Percentiles rank a stretch among this genome's conserved stretches.
phyloP scores from a whole-genome alignment of 768 basidiomycete species.

The Amanita polypyramis region DNA sequence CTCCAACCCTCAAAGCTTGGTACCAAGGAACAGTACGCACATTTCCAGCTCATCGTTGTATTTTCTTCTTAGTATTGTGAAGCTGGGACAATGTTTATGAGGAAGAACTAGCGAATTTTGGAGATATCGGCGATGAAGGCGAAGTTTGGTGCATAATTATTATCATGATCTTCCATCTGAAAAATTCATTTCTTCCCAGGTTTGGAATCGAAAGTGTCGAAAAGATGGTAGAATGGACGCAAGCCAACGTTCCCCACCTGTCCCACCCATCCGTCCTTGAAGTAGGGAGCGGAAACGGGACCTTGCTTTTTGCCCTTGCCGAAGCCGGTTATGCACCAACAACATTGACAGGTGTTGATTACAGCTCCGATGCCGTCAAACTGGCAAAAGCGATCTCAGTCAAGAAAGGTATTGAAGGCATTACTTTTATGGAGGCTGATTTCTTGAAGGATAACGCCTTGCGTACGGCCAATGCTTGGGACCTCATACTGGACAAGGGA shows the following conservation, averaged over 20 bases:
- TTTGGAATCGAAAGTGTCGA: conserved; percentile 68
- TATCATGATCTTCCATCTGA: background rate
- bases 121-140: conserved; percentile 74
- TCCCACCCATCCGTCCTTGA: conserved; percentile 51
- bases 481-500: conserved; percentile 78
- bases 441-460: conserved; percentile 54
- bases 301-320: conserved; percentile 57
- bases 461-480: conserved; percentile 38
- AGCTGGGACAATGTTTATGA: conserved; percentile 79
- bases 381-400: conserved; percentile 50
- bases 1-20: conserved; percentile 68
- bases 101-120: conserved; percentile 59
- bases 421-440: conserved; percentile 52
- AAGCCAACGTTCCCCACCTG: conserved; percentile 40
- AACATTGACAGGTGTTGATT: conserved; percentile 60
- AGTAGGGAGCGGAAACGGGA: conserved; percentile 75
- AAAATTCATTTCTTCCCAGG: conserved; percentile 30
- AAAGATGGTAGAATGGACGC: conserved; percentile 73
- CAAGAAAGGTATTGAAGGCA: conserved; percentile 26
- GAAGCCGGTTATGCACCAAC: conserved; percentile 53
- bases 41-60: background rate
- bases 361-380: conserved; percentile 60
- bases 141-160: conserved; percentile 58
- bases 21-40: conserved; percentile 64
- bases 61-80: conserved; percentile 6